Conservation (phyloP, 2,329 filamentous ascomycete genomes). For the Penicillium brasilianum region DNA sequence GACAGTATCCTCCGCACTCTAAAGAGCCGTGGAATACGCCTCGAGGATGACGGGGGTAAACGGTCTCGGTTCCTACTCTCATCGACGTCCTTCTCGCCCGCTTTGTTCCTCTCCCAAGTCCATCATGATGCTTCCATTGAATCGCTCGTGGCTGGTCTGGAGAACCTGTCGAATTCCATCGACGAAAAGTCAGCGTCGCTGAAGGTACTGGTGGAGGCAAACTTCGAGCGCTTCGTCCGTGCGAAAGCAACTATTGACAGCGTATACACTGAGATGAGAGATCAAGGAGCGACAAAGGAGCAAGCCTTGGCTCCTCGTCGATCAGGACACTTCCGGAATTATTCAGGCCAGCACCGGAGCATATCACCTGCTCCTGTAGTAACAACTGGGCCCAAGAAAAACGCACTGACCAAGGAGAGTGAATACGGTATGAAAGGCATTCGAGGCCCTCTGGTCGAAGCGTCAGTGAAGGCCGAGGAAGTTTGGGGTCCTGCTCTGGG, state of each 20-base stretch:
- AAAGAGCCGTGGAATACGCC: conserved; percentile 73
- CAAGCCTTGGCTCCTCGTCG: conserved; percentile 64
- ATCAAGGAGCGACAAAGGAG: conserved; percentile 65
- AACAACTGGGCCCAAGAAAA: conserved; percentile 72
- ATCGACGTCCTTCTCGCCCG: conserved; percentile 92
- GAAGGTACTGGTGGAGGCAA: conserved; percentile 94
- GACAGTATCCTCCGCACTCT: conserved; percentile 85
- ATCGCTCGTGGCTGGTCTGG: conserved; percentile 77
- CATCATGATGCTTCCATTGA: conserved; percentile 86
- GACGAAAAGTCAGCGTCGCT: conserved; percentile 97
- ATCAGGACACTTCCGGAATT: conserved; percentile 63
- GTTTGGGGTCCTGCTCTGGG: conserved; percentile 95
- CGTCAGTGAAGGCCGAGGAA: conserved; percentile 92
- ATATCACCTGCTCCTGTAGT: conserved; percentile 44
- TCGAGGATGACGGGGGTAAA: conserved; percentile 81
- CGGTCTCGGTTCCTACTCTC: conserved; percentile 93
- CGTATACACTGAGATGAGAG: conserved; percentile 94
- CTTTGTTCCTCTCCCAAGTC: conserved; percentile 88
- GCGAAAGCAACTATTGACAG: conserved; percentile 98
- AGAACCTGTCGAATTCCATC: conserved; percentile 86
- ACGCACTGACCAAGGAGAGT: conserved; percentile 88
- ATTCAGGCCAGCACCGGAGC: conserved; percentile 51
- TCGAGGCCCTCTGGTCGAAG: conserved; percentile 83
- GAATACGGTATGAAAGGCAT: conserved; percentile 89
- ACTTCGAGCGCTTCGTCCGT: conserved; percentile 97